Evolutionary conservation across 176 grass and related monocot species (phyloP).

Genomic region (Saccharum spontaneum): DNA sequence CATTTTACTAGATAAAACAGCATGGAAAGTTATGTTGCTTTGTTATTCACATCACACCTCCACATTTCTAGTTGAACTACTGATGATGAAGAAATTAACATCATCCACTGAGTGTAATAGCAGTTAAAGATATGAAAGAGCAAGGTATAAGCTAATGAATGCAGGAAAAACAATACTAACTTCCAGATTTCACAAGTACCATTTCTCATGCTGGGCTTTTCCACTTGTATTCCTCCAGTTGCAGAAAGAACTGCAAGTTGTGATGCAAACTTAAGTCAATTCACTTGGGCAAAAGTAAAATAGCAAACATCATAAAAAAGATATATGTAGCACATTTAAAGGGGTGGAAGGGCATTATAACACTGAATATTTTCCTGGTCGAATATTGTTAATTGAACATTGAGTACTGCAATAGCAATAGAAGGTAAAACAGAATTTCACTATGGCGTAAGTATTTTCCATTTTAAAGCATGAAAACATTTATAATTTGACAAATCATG

Average conservation of each 20-base stretch:
- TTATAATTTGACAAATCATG: not conserved
- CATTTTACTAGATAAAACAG: not conserved
- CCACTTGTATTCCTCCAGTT: slow-evolving; percentile 84
- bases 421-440: not conserved
- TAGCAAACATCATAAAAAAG: not conserved
- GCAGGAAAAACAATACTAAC: slow-evolving; percentile 12
- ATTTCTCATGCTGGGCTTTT: slow-evolving; percentile 58
- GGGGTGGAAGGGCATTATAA: not conserved
- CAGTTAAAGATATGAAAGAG: not conserved
- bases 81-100: not conserved
- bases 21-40: not conserved
- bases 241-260: slow-evolving; percentile 90
- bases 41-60: not conserved
- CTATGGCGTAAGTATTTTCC: not conserved
- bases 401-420: not conserved
- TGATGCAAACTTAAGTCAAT: slow-evolving; percentile 6
- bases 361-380: not conserved
- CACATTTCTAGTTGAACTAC: not conserved
- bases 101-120: not conserved
- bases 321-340: not conserved
- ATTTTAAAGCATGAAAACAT: not conserved
- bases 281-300: not conserved
- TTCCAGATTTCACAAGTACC: slow-evolving; percentile 55
- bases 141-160: not conserved
- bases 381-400: not conserved